These are phyloP conservation scores for Debaryomyces udenii DNA, from an alignment of 1,139 yeast genomes.

Conservation along the genomic window DNA sequence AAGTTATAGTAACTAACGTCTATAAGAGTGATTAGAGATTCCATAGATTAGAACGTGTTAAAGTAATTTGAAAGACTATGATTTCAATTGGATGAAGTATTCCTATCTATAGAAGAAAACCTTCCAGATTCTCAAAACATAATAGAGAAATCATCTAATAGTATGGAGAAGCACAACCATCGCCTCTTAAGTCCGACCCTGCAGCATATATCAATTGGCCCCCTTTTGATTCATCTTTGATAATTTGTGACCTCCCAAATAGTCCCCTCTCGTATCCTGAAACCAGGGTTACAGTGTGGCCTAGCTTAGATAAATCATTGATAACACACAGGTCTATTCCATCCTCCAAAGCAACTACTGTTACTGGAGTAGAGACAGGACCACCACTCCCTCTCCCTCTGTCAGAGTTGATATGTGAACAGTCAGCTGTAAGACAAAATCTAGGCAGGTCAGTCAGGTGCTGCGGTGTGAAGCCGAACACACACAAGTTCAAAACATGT, in stretches of 20 bases:
- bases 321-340: constrained; percentile 54
- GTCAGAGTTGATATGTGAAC: constrained; percentile 51
- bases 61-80: too few relatives aligned
- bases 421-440: constrained; percentile 57
- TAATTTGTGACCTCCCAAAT: constrained; percentile 79
- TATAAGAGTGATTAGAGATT: too few relatives aligned
- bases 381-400: constrained; percentile 66
- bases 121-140: too few relatives aligned
- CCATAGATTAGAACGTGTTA: too few relatives aligned
- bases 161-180: constrained; percentile 71
- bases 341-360: constrained; percentile 67
- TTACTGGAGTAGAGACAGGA: constrained; percentile 62
- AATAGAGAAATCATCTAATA: too few relatives aligned
- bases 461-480: constrained; percentile 72
- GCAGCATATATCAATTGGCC: constrained; percentile 59
- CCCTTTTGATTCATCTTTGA: constrained; percentile 45
- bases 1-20: too few relatives aligned
- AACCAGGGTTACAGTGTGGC: constrained; percentile 59
- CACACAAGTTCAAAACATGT: constrained; percentile 65
- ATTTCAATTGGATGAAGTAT: too few relatives aligned
- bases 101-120: too few relatives aligned
- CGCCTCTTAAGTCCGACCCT: constrained; percentile 81
- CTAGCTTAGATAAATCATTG: constrained; percentile 48
- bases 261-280: constrained; percentile 47
- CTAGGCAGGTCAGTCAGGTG: constrained; percentile 78